Evolutionary conservation across 2,329 filamentous ascomycete genomes (phyloP), one percentile per base, ranked within the genome.

Genomic region (Aureobasidium musti): DNA sequence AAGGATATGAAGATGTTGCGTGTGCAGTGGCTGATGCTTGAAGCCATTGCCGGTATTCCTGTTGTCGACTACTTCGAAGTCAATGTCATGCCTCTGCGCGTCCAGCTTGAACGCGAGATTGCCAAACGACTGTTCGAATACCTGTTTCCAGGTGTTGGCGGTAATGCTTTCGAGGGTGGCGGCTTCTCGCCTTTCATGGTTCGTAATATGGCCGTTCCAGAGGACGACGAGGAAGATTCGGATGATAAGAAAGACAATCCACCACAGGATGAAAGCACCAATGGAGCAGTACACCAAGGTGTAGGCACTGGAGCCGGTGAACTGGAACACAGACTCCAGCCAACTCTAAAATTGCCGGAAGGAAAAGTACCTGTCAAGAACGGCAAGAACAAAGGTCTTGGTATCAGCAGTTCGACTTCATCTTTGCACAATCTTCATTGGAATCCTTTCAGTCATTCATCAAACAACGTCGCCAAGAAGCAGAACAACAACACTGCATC

Each of bases 1-100:
- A 87, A 89, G 69, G 87, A 90, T 68, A 84, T 85, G 53, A 91
- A 92, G 74, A 98, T 98, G 90, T 85, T 99, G 61, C 87, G 90
- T 39, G 91, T 99, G 14, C 95, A 96, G 75, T 99, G 96, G 92
- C 89, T 97, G 75, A 97, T 97, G 92, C 84, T 99, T 5, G 95
- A 99, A 79, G 93, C 95, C 8, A 97, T 99, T 76, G 95, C 94
- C 43, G 95, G 95, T 57, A 99, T 99, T 69, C 92, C 94, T 0
- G 93, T 99, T 37, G 91, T 99, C 83, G 94, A 98, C 72, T 91
- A 96, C 73, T 99, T 99, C 73, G 93, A 98, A 77, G 91, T 99
- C 65, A 92, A 93, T 65, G 81, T 99, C 23, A 93, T 96, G 76
- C 96, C 95, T 0, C 86, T 99, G 76, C 96, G 92, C 77, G 88